Evolutionary conservation across 2,329 filamentous ascomycete species (phyloP), one percentile per base, ranked within the genome.

Genomic region (Aspergillus tanneri): DNA sequence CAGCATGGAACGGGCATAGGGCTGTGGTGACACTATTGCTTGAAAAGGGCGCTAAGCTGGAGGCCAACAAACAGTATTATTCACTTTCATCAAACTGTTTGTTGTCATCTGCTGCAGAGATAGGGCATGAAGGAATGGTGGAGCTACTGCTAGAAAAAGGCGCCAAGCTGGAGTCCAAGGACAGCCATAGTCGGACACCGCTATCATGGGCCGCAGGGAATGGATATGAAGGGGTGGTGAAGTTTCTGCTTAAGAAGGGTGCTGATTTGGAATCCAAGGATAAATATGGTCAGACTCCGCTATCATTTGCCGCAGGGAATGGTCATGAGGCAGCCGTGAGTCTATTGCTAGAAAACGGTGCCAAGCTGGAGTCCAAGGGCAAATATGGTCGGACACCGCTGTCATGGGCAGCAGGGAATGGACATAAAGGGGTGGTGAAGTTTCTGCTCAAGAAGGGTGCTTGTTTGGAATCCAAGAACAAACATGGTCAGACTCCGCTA

Each of bases 151-250:
- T 25, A 5, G 6, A 25, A 11, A 6, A 11, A 5, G 24, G 24
- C 11, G 24, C 11, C 11, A 25, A 25, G 11, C 6, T 25, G 5
- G 24, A 25, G 24, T 25, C 24, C 5, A 25, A 25, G 24, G 24
- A 25, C 11, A 11, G 5, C 6, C 11, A 5, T 25, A 11, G 24
- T 11, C 24, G 24, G 37, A 58, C 55, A 38, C 46, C 55, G 24
- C 36, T 56, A 14, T 46, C 38, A 22, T 49, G 42, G 36, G 55
- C 55, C 10, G 51, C 42, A 30, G 19, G n/a, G 3, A 22, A 50
- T 14, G 54, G 54, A 23, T 42, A 55, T 51, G 34, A 27, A 18
- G 45, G 22, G 2, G 30, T 47, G 4, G 43, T 43, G 19, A 34
- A 45, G 12, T 8, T 46, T 1, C 27, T 50, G n/a, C 38, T 53